A percentile compares a stretch with the other conserved stretches of the same genome.
phyloP scores from a whole-genome alignment of 2,329 filamentous ascomycete species.

The Colletotrichum limetticola region DNA sequence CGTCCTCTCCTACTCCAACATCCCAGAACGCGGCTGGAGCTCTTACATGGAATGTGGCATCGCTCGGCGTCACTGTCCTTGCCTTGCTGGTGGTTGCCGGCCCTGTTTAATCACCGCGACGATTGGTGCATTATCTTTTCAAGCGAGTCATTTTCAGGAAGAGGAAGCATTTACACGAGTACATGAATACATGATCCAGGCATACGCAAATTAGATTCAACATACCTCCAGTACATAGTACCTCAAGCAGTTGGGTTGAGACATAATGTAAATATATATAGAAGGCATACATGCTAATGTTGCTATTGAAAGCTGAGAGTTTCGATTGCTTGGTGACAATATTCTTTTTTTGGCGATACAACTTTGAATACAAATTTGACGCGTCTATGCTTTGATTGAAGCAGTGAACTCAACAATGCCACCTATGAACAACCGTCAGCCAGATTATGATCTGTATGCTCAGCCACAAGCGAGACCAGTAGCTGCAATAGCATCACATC shows the following conservation, averaged over 20 bases:
- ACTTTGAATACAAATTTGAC: background rate
- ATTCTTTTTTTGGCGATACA: background rate
- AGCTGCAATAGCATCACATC: background rate
- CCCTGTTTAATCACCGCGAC: background rate
- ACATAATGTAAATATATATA: background rate
- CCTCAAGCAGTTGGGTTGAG: background rate
- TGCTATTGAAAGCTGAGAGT: background rate
- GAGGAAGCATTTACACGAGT: background rate
- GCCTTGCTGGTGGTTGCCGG: background rate
- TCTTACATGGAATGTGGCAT: background rate
- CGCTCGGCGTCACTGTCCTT: background rate
- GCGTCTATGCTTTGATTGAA: background rate
- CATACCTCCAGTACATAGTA: background rate
- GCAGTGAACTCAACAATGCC: background rate
- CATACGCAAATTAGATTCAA: background rate
- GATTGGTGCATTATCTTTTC: background rate
- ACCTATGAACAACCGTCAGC: no score
- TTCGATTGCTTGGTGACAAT: background rate
- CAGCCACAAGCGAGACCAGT: background rate
- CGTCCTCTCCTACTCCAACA: background rate
- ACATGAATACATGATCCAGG: background rate
- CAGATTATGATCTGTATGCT: no score
- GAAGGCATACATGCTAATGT: background rate
- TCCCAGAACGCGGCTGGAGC: background rate
- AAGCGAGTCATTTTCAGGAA: background rate